A percentile compares a stretch with the other conserved stretches of the same genome.
Evolutionary conservation across 257 asterid species (phyloP).

Genomic region (Nicotiana knightiana): DNA sequence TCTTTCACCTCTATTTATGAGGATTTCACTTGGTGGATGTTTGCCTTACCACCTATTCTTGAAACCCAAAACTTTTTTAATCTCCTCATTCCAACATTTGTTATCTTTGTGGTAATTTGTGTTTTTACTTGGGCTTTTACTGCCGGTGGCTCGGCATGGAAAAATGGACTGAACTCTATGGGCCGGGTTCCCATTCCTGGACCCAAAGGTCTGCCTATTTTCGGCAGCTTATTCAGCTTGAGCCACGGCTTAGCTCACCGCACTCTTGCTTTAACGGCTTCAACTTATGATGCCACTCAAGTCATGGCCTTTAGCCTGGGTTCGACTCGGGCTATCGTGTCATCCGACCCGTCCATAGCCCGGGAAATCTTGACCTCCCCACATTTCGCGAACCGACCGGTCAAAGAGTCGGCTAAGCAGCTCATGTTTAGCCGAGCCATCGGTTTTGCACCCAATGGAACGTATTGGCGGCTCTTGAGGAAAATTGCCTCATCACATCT

Average conservation of each 20-base stretch:
- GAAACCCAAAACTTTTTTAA: slow-evolving; percentile 23
- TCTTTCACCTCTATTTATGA: slow-evolving; percentile 24
- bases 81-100: background rate
- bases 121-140: slow-evolving; percentile 45
- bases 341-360: slow-evolving; percentile 38
- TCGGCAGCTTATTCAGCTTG: slow-evolving; percentile 53
- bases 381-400: slow-evolving; percentile 49
- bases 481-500: slow-evolving; percentile 43
- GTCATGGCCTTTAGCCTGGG: slow-evolving; percentile 63
- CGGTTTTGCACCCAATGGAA: slow-evolving; percentile 55
- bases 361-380: slow-evolving; percentile 51
- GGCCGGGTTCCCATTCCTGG: slow-evolving; percentile 48
- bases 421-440: slow-evolving; percentile 66
- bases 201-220: slow-evolving; percentile 46
- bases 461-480: slow-evolving; percentile 47
- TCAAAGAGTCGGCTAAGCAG: slow-evolving; percentile 48
- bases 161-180: slow-evolving; percentile 23
- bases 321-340: slow-evolving; percentile 40
- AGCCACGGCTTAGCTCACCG: slow-evolving; percentile 65
- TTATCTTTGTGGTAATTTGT: slow-evolving; percentile 12
- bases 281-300: slow-evolving; percentile 18
- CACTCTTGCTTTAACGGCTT: slow-evolving; percentile 43
- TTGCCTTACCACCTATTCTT: slow-evolving; percentile 36
- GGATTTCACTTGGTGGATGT: slow-evolving; percentile 36
- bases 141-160: slow-evolving; percentile 47